These are phyloP conservation scores for Alloascoidea africana DNA, from an alignment of 805 yeast species.

Conservation along the genomic window DNA sequence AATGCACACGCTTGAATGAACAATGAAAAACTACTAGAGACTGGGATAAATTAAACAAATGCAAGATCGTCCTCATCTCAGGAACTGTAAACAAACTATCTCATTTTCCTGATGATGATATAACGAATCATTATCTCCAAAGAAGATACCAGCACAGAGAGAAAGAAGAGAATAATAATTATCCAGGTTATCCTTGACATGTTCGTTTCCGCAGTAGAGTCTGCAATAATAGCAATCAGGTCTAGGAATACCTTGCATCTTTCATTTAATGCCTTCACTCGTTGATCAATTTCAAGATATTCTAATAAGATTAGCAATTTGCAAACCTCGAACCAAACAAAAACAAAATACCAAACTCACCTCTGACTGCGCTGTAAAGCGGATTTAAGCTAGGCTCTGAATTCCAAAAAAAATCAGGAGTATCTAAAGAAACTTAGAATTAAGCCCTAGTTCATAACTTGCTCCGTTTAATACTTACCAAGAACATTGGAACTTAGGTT, in stretches of 20 bases:
- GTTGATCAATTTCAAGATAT: slow-evolving; percentile 85
- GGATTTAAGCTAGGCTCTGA: slow-evolving; percentile 91
- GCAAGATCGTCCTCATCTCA: too few relatives aligned
- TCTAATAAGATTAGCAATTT: too few relatives aligned
- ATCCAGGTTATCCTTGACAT: slow-evolving; percentile 87
- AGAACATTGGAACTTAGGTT: slow-evolving; percentile 79
- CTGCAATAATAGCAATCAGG: slow-evolving; percentile 83
- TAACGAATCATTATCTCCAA: slow-evolving; percentile 54
- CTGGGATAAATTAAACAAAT: too few relatives aligned
- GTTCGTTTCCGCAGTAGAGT: slow-evolving; percentile 84
- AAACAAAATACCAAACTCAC: too few relatives aligned
- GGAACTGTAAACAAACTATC: too few relatives aligned
- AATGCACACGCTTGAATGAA: too few relatives aligned
- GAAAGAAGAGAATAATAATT: slow-evolving; percentile 66
- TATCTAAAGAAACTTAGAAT: too few relatives aligned
- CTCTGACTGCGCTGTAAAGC: slow-evolving; percentile 74
- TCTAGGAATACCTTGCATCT: slow-evolving; percentile 89
- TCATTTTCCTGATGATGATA: slow-evolving; percentile 23
- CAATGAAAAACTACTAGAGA: too few relatives aligned
- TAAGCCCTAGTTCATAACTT: too few relatives aligned
- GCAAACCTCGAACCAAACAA: background rate
- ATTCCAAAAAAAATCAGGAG: slow-evolving; percentile 95
- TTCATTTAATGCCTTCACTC: slow-evolving; percentile 88
- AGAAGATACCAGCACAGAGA: slow-evolving; percentile 64
- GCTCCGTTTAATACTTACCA: too few relatives aligned